Evolutionary conservation across 1,284 basidiomycete genomes (phyloP).

Genomic region (Cryptococcus neoformans): DNA sequence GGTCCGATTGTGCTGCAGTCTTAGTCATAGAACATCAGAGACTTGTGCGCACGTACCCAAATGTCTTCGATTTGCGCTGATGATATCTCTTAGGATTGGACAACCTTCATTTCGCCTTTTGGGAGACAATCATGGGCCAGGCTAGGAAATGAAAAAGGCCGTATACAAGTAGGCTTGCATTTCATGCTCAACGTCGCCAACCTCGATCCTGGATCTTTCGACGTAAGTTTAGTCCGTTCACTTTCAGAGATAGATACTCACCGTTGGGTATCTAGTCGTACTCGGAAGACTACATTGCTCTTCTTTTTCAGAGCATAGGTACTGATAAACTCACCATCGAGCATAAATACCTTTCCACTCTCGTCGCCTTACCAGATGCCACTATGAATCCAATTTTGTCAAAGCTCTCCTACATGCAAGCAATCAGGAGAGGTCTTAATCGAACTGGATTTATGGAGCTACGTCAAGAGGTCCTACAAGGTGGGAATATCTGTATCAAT

Average conservation of each 20-base stretch:
- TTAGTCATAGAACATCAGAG: conserved; percentile 60
- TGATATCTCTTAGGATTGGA: conserved; percentile 59
- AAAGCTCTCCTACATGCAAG: conserved; percentile 10
- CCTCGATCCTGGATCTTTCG: conserved; percentile 63
- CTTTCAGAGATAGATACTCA: neutral
- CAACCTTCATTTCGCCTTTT: conserved; percentile 57
- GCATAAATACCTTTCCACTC: conserved; percentile 57
- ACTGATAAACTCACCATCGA: conserved; percentile 57
- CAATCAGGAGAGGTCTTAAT: conserved; percentile 10
- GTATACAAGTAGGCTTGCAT: conserved; percentile 64
- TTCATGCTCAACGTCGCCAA: conserved; percentile 65
- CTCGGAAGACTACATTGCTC: conserved; percentile 57
- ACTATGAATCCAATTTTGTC: conserved; percentile 30
- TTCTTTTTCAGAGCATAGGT: conserved; percentile 60
- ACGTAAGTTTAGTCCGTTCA: conserved; percentile 50
- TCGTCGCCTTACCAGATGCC: conserved; percentile 32
- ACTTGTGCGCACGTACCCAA: conserved; percentile 48
- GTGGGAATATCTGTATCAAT: conserved; percentile 15
- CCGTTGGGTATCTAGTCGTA: conserved; percentile 49
- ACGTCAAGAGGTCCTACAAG: conserved; percentile 17
- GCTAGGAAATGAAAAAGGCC: conserved; percentile 54
- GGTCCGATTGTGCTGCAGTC: conserved; percentile 70
- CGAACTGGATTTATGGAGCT: conserved; percentile 25
- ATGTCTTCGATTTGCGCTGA: neutral
- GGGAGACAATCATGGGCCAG: conserved; percentile 62